phyloP scores from a whole-genome alignment of 2,329 filamentous ascomycete genomes.

The Curvularia hawaiiensis region DNA sequence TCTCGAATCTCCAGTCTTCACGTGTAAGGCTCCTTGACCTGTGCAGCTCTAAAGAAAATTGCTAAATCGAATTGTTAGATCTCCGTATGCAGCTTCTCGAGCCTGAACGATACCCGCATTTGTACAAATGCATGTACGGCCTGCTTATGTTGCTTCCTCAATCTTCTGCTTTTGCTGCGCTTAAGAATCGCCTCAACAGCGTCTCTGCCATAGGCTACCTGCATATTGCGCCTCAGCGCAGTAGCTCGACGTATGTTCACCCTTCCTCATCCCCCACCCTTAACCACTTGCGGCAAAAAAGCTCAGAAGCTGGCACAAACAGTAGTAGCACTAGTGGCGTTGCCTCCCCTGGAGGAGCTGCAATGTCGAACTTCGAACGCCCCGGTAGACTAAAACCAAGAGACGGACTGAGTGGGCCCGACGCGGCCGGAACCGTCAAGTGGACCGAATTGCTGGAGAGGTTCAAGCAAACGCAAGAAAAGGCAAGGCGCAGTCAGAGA shows the following conservation, averaged over 20 bases:
- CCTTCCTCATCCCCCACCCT: constrained; percentile 40
- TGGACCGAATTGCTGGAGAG: constrained; percentile 96
- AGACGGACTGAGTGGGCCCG: constrained; percentile 40
- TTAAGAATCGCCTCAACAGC: constrained; percentile 96
- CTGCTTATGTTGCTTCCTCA: constrained; percentile 98
- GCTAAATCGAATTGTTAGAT: constrained; percentile 59
- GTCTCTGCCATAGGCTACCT: constrained; percentile 97
- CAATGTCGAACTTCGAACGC: constrained; percentile 53
- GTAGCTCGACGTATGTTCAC: constrained; percentile 69
- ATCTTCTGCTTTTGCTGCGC: constrained; percentile 92
- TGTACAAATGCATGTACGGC: constrained; percentile 98
- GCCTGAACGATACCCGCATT: constrained; percentile 89
- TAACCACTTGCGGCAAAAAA: constrained; percentile 50
- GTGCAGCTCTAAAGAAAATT: constrained; percentile 15
- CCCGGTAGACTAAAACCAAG: constrained; percentile 75
- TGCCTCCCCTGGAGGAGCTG: constrained; percentile 28
- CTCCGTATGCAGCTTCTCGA: constrained; percentile 93
- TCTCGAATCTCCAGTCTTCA: constrained; percentile 96
- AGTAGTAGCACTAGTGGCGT: constrained; percentile 25
- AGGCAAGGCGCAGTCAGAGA: constrained; percentile 73
- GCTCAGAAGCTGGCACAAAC: constrained; percentile 47
- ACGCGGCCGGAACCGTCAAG: constrained; percentile 77
- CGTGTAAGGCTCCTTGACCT: constrained; percentile 65
- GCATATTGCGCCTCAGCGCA: constrained; percentile 73
- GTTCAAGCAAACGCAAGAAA: constrained; percentile 89